Evolutionary conservation across 495 filamentous ascomycete genomes (phyloP), one percentile per base, ranked within the genome.

Genomic region (Astrocystis sublimbata): DNA sequence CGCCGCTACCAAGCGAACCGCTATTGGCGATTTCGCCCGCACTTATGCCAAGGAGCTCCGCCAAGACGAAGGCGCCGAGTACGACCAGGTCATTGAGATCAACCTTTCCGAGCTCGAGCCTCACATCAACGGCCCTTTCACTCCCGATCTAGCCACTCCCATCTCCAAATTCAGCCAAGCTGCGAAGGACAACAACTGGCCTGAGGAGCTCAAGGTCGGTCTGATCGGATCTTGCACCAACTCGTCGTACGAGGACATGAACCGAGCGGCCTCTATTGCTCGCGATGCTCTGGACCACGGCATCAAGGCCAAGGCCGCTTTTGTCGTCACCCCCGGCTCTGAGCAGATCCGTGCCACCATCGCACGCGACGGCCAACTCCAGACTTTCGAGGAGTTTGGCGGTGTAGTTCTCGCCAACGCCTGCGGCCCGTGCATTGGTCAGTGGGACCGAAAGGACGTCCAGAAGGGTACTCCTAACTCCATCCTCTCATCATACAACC

Each of bases 201-300:
- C 94, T 41, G 88, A 96, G 76, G 93, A 98, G 76, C 81, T 98
- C 68, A 97, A 97, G 85, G 96, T 96, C 68, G 96, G 96, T 73
- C 77, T 93, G 50, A 93, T 99, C 71, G 94, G 94, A 59, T 98
- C 94, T 73, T 99, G 94, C 90, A 99, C 94, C 68, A 99, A 99
- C 86, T 96, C 92, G 43, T 97, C 93, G 28, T 99, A 99, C 77
- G 96, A 99, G 82, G 94, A 99, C 73, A 98, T 99, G 94, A 90
- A 88, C 68, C 92, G 96, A 65, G 90, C 87, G 71, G 94, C 94
- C 56, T 92, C 92, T 35, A 98, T 99, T 75, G 96, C 93, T 52
- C 91, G 88, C 60, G 92, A 99, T 77, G 96, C 96, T 67, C 84
- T 97, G 60, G 78, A 93, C 79, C 93, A 97, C 74, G 96, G 94